Conservation (phyloP, 2,329 filamentous ascomycete species). For the Exophiala oligosperma region DNA sequence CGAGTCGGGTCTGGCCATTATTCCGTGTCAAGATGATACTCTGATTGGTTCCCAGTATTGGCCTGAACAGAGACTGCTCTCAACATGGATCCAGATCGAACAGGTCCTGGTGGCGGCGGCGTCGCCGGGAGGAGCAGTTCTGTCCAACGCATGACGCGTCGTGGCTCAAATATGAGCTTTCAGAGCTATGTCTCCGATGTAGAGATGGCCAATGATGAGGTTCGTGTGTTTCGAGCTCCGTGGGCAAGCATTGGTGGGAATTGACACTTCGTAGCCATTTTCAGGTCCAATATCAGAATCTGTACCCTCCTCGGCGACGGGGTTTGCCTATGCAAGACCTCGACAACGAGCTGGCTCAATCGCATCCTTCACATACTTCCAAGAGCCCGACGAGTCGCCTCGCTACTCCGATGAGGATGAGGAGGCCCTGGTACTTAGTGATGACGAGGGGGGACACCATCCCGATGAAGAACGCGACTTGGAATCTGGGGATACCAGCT, state of each 20-base stretch:
- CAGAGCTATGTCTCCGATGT: slow-evolving; percentile 87
- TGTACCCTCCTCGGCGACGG: slow-evolving; percentile 89
- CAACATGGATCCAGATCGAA: background rate
- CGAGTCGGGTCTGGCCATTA: too few species aligned
- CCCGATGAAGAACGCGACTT: slow-evolving; percentile 42
- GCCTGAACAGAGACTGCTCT: background rate
- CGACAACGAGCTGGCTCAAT: slow-evolving; percentile 71
- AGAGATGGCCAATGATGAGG: slow-evolving; percentile 98
- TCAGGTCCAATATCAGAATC: slow-evolving; percentile 93
- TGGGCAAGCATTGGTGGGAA: background rate
- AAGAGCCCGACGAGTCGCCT: slow-evolving; percentile 64
- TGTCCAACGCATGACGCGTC: background rate
- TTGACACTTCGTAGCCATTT: slow-evolving; percentile 61
- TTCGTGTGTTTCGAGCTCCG: slow-evolving; percentile 39
- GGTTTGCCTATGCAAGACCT: slow-evolving; percentile 79
- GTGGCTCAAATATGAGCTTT: slow-evolving; percentile 5
- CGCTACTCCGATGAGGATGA: slow-evolving; percentile 54
- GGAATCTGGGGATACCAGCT: slow-evolving; percentile 36
- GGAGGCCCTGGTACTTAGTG: slow-evolving; percentile 44
- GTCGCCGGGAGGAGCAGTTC: background rate
- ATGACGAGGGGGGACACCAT: slow-evolving; percentile 44
- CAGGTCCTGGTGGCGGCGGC: background rate
- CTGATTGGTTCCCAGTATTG: background rate
- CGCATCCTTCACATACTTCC: slow-evolving; percentile 85
- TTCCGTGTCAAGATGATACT: background rate